Evolutionary conservation across 192 early-diverging fungal genomes (phyloP).

Genomic region (Coemansia sp.): DNA sequence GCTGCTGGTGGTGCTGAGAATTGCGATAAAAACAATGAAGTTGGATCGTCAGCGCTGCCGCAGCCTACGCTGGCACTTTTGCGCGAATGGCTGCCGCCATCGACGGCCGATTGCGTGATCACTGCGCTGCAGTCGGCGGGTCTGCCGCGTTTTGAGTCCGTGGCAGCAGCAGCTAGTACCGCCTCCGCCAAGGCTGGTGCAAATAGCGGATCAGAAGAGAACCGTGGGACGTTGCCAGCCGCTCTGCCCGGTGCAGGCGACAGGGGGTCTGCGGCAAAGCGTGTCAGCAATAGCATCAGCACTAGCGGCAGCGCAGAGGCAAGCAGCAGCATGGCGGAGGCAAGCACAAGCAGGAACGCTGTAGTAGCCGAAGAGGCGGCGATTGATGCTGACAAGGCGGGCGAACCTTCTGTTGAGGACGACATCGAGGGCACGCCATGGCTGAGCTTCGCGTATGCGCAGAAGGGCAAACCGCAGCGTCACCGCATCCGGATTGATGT

Average conservation of each 20-base stretch:
- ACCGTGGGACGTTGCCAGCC: too few species aligned
- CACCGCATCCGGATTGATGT: slow-evolving; percentile 77
- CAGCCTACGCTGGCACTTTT: slow-evolving; percentile 25
- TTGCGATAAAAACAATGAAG: not conserved
- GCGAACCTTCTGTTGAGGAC: slow-evolving; percentile 29
- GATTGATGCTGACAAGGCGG: not conserved
- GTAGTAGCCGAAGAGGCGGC: not conserved
- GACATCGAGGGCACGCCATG: slow-evolving; percentile 34
- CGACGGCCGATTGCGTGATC: slow-evolving; percentile 47
- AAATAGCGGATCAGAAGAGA: too few species aligned
- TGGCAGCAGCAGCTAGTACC: not conserved
- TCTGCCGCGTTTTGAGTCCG: slow-evolving; percentile 1
- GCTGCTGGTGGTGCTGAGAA: not conserved
- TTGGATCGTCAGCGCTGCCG: not conserved
- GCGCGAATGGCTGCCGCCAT: slow-evolving; percentile 41
- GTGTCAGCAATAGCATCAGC: not conserved
- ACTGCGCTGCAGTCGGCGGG: slow-evolving; percentile 41
- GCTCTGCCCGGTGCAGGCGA: too few species aligned
- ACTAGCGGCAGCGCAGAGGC: not conserved
- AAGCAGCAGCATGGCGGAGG: not conserved
- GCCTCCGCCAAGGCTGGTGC: too few species aligned
- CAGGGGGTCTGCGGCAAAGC: too few species aligned
- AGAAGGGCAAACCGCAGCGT: slow-evolving; percentile 62
- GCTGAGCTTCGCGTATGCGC: slow-evolving; percentile 48
- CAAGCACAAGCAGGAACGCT: not conserved